Evolutionary conservation across 129 eudicot genomes (phyloP).

Genomic region (Centella asiatica): DNA sequence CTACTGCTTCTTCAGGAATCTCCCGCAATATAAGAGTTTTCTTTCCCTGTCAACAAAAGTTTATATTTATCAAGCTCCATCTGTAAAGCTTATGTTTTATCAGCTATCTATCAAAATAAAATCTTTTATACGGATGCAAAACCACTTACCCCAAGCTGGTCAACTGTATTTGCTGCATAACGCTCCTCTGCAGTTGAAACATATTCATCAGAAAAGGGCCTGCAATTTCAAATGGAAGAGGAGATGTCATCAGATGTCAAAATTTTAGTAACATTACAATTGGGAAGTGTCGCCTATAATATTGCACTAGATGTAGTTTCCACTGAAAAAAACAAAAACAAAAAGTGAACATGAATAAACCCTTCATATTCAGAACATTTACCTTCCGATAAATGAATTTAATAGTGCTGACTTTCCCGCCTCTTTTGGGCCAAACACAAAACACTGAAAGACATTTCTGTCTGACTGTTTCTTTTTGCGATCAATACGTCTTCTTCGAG

Average conservation of each 20-base stretch:
- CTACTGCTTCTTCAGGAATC: conserved; percentile 69
- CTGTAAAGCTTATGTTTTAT: neutral
- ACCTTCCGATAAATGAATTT: conserved; percentile 86
- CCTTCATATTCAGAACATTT: conserved; percentile 6
- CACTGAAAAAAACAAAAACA: neutral
- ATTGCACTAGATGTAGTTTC: neutral
- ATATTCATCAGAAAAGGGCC: conserved; percentile 68
- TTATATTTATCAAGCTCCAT: neutral
- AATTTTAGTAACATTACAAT: neutral
- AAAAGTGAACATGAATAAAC: neutral
- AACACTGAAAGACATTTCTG: conserved; percentile 84
- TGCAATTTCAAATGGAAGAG: conserved; percentile 22
- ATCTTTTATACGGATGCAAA: neutral
- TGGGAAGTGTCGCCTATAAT: neutral
- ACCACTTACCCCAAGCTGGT: conserved; percentile 55
- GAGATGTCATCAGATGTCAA: too few relatives aligned
- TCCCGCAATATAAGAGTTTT: conserved; percentile 80
- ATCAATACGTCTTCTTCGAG: conserved; percentile 72
- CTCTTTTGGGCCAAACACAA: conserved; percentile 85
- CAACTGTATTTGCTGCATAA: conserved; percentile 70
- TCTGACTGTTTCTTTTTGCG: conserved; percentile 90
- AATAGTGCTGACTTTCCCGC: conserved; percentile 77
- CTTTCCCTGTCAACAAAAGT: conserved; percentile 42
- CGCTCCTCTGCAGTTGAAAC: conserved; percentile 56
- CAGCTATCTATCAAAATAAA: neutral